Evolutionary conservation across 768 basidiomycete species (phyloP).

Genomic region (Suillus variegatus): DNA sequence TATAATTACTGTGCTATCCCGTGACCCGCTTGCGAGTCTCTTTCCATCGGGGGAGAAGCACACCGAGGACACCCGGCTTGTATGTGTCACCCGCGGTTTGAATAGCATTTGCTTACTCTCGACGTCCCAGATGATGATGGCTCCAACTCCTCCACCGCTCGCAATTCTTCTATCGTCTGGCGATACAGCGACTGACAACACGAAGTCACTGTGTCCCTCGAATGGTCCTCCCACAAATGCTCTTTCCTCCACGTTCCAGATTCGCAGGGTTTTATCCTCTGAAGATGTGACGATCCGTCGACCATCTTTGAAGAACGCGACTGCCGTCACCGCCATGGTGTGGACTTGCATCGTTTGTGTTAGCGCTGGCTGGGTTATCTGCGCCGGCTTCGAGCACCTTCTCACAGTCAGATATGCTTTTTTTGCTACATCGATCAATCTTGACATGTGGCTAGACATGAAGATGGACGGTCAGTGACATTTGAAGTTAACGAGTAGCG

Average conservation of each 20-base stretch:
- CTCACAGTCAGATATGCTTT: not conserved
- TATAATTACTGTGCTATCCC: not conserved
- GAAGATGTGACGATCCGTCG: slow-evolving; percentile 27
- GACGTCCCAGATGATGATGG: slow-evolving; percentile 28
- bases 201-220: slow-evolving; percentile 26
- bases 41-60: slow-evolving; percentile 4
- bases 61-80: slow-evolving; percentile 22
- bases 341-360: not conserved
- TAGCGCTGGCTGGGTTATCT: not conserved
- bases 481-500: not conserved
- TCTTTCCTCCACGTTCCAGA: slow-evolving; percentile 30
- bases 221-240: slow-evolving; percentile 15
- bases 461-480: not conserved
- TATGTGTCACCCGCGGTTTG: slow-evolving; percentile 29
- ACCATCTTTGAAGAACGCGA: slow-evolving; percentile 31
- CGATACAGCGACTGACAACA: slow-evolving; percentile 24
- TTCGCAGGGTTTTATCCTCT: slow-evolving; percentile 23
- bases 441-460: not conserved
- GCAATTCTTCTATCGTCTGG: slow-evolving; percentile 28
- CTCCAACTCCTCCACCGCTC: slow-evolving; percentile 26
- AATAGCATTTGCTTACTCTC: slow-evolving; percentile 21
- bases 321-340: not conserved
- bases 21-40: slow-evolving; percentile 1
- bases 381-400: not conserved
- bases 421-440: not conserved